Percentiles rank a stretch among this genome's conserved stretches.
These are phyloP conservation scores for Nissolia schottii DNA, from an alignment of 306 rosid genomes.

Conservation along the genomic window DNA sequence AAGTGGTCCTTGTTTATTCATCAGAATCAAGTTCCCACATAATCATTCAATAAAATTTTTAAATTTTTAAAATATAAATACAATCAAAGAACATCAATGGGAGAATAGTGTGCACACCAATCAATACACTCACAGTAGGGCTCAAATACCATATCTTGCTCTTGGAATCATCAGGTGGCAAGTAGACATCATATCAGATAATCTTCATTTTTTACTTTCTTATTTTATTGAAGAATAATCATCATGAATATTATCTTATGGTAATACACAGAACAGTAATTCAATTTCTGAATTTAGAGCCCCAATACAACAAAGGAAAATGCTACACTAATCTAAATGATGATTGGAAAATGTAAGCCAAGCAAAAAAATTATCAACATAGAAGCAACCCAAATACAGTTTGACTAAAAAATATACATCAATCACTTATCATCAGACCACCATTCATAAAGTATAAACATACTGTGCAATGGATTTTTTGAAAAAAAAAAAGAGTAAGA, in stretches of 20 bases:
- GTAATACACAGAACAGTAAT: neutral
- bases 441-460: neutral
- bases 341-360: neutral
- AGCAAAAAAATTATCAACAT: conserved; percentile 14
- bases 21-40: conserved; percentile 15
- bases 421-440: neutral
- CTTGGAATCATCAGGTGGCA: neutral
- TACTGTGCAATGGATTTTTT: neutral
- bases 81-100: neutral
- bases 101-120: conserved; percentile 1
- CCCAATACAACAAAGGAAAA: neutral
- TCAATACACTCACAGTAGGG: neutral
- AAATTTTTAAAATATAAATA: neutral
- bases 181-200: neutral
- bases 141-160: conserved; percentile 16
- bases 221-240: neutral
- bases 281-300: neutral
- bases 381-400: neutral
- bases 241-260: neutral
- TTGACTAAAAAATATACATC: neutral
- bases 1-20: neutral
- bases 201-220: neutral
- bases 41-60: conserved; percentile 11
- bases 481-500: neutral
- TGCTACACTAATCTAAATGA: conserved; percentile 12